phyloP scores from a whole-genome alignment of 805 yeast species.

The Candida parachauliodes region DNA sequence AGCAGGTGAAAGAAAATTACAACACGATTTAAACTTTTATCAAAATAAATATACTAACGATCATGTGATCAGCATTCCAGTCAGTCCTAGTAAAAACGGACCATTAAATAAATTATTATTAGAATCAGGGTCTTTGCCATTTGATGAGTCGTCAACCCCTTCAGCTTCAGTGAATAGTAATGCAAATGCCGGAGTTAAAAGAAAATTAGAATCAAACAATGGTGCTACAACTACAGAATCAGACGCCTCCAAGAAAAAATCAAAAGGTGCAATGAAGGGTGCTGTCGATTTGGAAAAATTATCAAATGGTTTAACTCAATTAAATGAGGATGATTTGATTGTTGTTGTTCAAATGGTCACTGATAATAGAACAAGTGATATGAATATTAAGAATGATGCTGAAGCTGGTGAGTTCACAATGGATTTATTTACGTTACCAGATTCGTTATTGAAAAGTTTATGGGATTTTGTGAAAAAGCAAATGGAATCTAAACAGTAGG shows the following conservation, averaged over 20 bases:
- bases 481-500: constrained; percentile 25
- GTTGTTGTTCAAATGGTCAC: constrained; percentile 97
- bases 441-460: constrained; percentile 80
- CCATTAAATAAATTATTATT: constrained; percentile 65
- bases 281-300: constrained; percentile 83
- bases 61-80: constrained; percentile 72
- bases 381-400: constrained; percentile 92
- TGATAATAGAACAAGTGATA: constrained; percentile 89
- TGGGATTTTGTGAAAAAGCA: constrained; percentile 92
- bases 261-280: constrained; percentile 62
- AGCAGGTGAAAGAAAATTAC: constrained; percentile 81
- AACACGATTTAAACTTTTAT: constrained; percentile 85
- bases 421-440: constrained; percentile 93
- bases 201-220: constrained; percentile 11
- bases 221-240: constrained; percentile 10
- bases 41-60: constrained; percentile 74
- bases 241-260: constrained; percentile 44
- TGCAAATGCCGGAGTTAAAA: constrained; percentile 13
- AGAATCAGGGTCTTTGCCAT: constrained; percentile 81
- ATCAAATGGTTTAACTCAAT: constrained; percentile 84
- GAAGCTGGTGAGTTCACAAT: constrained; percentile 97
- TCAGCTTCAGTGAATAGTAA: constrained; percentile 12
- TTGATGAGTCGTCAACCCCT: constrained; percentile 25
- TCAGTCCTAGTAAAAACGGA: constrained; percentile 56
- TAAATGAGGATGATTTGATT: constrained; percentile 87